Evolutionary conservation across 345 rosid genomes (phyloP).

Genomic region (Cardamine resedifolia): DNA sequence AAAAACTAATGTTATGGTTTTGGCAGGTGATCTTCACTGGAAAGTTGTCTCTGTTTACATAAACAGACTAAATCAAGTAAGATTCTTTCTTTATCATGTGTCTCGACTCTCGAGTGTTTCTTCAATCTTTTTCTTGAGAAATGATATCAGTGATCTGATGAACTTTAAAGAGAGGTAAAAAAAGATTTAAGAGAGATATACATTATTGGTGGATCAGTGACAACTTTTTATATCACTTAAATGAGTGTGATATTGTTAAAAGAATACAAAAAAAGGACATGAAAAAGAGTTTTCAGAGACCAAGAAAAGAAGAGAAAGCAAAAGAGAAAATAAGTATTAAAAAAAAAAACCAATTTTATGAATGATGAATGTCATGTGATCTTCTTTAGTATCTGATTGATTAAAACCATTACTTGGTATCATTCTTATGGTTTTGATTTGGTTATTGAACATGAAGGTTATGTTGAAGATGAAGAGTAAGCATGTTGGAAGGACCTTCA

Average conservation of each 20-base stretch:
- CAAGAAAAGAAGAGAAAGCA: slow-evolving; percentile 31
- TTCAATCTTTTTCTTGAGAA: background rate
- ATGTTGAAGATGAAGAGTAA: slow-evolving; percentile 97
- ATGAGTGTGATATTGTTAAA: slow-evolving; percentile 34
- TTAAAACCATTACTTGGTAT: slow-evolving; percentile 28
- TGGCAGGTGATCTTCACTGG: slow-evolving; percentile 95
- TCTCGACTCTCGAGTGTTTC: background rate
- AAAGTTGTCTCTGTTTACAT: slow-evolving; percentile 86
- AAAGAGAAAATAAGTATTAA: slow-evolving; percentile 2
- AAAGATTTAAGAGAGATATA: background rate
- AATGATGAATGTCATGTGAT: background rate
- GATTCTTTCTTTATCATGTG: background rate
- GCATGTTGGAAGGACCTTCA: slow-evolving; percentile 90
- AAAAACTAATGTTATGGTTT: slow-evolving; percentile 18
- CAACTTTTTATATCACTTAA: slow-evolving; percentile 11
- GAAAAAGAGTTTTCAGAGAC: slow-evolving; percentile 27
- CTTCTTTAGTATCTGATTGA: slow-evolving; percentile 9
- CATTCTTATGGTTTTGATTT: background rate
- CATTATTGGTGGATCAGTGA: slow-evolving; percentile 22
- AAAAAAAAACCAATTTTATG: background rate
- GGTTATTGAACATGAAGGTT: slow-evolving; percentile 52
- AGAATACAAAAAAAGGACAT: slow-evolving; percentile 17
- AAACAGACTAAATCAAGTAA: slow-evolving; percentile 79
- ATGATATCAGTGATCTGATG: slow-evolving; percentile 15
- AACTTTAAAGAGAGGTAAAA: slow-evolving; percentile 16